Evolutionary conservation across 306 rosid genomes (phyloP).

Genomic region (Carpinus viminea): DNA sequence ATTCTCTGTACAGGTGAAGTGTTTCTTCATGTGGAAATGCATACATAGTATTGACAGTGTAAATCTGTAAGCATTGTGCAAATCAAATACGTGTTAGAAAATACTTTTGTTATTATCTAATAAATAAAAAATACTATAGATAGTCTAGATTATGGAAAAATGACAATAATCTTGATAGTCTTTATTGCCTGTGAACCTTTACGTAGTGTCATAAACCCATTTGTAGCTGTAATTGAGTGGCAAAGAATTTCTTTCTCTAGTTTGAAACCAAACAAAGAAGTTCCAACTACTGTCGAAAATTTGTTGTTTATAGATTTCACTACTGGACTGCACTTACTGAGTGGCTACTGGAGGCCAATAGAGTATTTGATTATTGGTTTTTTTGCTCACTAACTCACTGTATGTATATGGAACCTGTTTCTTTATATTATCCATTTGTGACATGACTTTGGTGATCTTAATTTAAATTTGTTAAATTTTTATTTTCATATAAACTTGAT

Average conservation of each 20-base stretch:
- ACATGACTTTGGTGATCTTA: neutral
- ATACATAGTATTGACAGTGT: neutral
- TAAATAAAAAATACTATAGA: neutral
- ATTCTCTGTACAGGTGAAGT: conserved; percentile 7
- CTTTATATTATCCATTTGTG: no score
- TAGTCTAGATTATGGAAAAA: no score
- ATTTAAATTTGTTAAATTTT: neutral
- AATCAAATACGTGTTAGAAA: neutral
- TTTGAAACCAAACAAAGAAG: neutral
- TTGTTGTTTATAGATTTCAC: neutral
- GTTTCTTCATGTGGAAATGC: neutral
- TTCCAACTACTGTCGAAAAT: neutral
- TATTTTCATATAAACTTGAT: no score
- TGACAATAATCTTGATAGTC: no score
- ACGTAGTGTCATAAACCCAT: no score
- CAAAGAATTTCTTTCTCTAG: neutral
- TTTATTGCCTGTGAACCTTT: no score
- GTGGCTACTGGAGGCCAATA: neutral
- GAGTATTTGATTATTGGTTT: neutral
- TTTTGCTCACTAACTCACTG: neutral
- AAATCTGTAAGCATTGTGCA: conserved; percentile 3
- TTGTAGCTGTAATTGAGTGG: neutral
- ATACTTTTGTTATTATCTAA: neutral
- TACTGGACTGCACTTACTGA: neutral
- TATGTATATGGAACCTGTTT: neutral